Conservation (phyloP, 2,329 filamentous ascomycete genomes). For the Sphaerulina vaccinii region DNA sequence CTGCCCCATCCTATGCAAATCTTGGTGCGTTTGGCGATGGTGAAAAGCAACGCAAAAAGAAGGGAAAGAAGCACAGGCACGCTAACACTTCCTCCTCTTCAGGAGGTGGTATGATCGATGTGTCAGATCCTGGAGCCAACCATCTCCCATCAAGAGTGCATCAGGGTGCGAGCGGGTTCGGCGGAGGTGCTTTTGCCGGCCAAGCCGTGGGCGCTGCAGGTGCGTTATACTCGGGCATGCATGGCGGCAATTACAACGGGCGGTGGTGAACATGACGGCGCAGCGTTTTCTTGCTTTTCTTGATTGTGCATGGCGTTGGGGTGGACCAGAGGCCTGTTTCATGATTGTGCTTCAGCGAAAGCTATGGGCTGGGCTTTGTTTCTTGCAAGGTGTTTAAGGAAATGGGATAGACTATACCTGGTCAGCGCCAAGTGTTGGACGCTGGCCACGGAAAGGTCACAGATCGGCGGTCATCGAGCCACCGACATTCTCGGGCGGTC, state of each 20-base stretch:
- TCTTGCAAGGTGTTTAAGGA: conserved; percentile 32
- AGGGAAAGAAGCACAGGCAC: conserved; percentile 99
- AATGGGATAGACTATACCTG: conserved; percentile 25
- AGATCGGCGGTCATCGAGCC: conserved; percentile 24
- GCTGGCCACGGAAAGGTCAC: conserved; percentile 24
- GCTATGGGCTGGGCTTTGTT: conserved; percentile 20
- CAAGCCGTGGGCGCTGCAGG: conserved; percentile 27
- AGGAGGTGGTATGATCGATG: conserved; percentile 97
- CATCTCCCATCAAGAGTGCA: conserved; percentile 92
- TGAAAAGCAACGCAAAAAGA: conserved; percentile 77
- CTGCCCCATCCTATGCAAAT: conserved; percentile 27
- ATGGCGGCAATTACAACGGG: conserved; percentile 33
- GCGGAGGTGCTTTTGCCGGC: conserved; percentile 28
- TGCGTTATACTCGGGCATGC: conserved; percentile 34
- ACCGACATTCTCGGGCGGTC: conserved; percentile 1
- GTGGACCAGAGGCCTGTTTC: conserved; percentile 11
- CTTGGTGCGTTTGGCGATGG: conserved; percentile 31
- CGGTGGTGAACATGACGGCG: conserved; percentile 28
- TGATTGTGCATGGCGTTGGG: conserved; percentile 23
- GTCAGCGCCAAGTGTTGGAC: conserved; percentile 33
- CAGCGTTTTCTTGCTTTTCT: conserved; percentile 15
- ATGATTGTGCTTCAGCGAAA: conserved; percentile 24
- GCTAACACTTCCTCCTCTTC: conserved; percentile 99
- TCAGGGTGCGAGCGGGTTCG: conserved; percentile 70
- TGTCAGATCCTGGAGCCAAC: conserved; percentile 84